These are phyloP conservation scores for Mycena galopus DNA, from an alignment of 768 basidiomycete genomes.

Conservation along the genomic window DNA sequence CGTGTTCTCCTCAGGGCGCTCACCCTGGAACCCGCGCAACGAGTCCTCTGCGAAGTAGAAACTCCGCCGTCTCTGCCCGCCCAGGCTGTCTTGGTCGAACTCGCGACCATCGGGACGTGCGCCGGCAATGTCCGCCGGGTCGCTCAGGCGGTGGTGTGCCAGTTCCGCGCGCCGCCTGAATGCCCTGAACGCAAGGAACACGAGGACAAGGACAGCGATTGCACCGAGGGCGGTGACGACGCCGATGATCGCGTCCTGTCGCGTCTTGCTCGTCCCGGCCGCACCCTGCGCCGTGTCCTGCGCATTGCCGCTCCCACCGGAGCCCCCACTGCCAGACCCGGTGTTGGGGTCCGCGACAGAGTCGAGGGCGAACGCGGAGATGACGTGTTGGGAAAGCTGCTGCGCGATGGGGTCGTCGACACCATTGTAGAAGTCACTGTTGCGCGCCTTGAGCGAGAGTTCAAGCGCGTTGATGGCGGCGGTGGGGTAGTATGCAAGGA, in stretches of 20 bases:
- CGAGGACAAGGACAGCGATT: constrained; percentile 78
- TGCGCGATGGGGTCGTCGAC: constrained; percentile 58
- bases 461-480: constrained; percentile 70
- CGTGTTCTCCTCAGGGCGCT: constrained; percentile 51
- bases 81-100: constrained; percentile 83
- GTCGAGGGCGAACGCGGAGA: constrained; percentile 73
- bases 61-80: constrained; percentile 78
- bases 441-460: constrained; percentile 68
- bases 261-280: constrained; percentile 57
- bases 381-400: constrained; percentile 75
- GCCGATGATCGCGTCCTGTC: constrained; percentile 92
- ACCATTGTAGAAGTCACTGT: constrained; percentile 71
- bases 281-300: constrained; percentile 43
- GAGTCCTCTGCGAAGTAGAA: constrained; percentile 93
- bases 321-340: constrained; percentile 33
- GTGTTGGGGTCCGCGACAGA: constrained; percentile 57
- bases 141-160: constrained; percentile 80
- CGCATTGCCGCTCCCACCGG: constrained; percentile 35
- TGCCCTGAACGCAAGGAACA: constrained; percentile 78
- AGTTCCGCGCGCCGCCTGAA: constrained; percentile 75
- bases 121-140: constrained; percentile 60
- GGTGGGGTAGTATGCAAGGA: constrained; percentile 76
- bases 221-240: constrained; percentile 88
- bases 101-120: constrained; percentile 74
- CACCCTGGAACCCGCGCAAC: constrained; percentile 68